Conservation (phyloP, 768 basidiomycete genomes). For the Boletus subcaerulescens region DNA sequence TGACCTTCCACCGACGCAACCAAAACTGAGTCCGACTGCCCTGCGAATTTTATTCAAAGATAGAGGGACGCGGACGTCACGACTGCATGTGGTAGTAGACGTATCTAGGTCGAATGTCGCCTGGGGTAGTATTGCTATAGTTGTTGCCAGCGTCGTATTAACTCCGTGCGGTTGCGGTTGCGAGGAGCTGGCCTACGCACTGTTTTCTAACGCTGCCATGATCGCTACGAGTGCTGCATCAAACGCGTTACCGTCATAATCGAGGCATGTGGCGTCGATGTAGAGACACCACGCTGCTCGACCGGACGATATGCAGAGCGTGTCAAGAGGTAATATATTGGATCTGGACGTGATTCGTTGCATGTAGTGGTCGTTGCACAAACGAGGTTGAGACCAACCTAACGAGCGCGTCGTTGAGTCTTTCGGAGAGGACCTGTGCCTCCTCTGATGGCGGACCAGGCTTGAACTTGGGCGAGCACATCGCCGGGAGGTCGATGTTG, state of each 20-base stretch:
- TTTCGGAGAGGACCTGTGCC: conserved; percentile 85
- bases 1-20: conserved; percentile 24
- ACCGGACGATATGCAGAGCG: conserved; percentile 76
- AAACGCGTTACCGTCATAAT: conserved; percentile 95
- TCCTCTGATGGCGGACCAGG: conserved; percentile 95
- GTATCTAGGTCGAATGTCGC: conserved; percentile 70
- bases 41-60: conserved; percentile 32
- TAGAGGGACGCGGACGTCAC: conserved; percentile 45
- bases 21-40: conserved; percentile 24
- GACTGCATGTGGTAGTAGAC: conserved; percentile 59
- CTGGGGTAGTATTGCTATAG: conserved; percentile 63
- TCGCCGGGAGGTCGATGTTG: conserved; percentile 89
- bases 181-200: conserved; percentile 44
- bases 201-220: conserved; percentile 80
- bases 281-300: conserved; percentile 94
- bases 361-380: neutral
- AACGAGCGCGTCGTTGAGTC: conserved; percentile 73
- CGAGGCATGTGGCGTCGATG: conserved; percentile 91
- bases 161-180: conserved; percentile 36
- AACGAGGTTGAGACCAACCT: conserved; percentile 43
- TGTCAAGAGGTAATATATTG: conserved; percentile 56
- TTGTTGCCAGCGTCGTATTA: neutral
- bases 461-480: conserved; percentile 92
- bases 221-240: conserved; percentile 89
- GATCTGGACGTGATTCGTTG: conserved; percentile 43